A percentile compares a stretch with the other conserved stretches of the same genome.
Conservation (phyloP, 2,329 filamentous ascomycete species). For the Pseudodiploospora longispora region DNA sequence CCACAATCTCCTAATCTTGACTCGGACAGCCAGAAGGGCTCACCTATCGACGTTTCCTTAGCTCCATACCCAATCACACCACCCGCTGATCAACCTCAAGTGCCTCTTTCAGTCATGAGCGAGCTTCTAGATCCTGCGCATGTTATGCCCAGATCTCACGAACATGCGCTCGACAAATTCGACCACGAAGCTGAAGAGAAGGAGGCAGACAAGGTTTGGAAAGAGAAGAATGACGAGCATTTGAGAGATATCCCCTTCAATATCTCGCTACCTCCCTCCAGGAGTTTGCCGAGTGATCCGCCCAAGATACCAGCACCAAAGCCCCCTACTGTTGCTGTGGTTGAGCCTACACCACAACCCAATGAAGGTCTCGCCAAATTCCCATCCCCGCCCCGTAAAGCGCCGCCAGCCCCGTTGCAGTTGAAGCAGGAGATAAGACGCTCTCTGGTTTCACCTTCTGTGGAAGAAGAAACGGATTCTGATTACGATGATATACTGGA, state of each 20-base stretch:
- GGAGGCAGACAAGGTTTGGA: slow-evolving; percentile 36
- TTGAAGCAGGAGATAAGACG: slow-evolving; percentile 33
- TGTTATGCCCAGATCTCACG: slow-evolving; percentile 52
- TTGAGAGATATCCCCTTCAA: slow-evolving; percentile 43
- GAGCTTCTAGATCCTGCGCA: slow-evolving; percentile 49
- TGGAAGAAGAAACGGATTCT: slow-evolving; percentile 64
- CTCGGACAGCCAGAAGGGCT: slow-evolving; percentile 43
- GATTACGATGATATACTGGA: slow-evolving; percentile 77
- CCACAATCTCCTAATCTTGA: slow-evolving; percentile 43
- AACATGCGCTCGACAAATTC: slow-evolving; percentile 50
- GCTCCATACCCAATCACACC: slow-evolving; percentile 60
- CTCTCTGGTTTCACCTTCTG: slow-evolving; percentile 20
- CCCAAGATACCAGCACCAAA: slow-evolving; percentile 46
- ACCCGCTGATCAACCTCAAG: slow-evolving; percentile 42
- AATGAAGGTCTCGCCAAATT: slow-evolving; percentile 43
- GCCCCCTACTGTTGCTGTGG: slow-evolving; percentile 32
- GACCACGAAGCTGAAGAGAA: slow-evolving; percentile 47
- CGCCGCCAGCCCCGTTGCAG: slow-evolving; percentile 77
- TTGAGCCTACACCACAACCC: slow-evolving; percentile 35
- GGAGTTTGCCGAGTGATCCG: slow-evolving; percentile 44
- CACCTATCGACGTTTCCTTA: slow-evolving; percentile 50
- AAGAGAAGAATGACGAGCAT: slow-evolving; percentile 33
- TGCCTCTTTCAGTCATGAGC: slow-evolving; percentile 34
- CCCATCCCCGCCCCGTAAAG: slow-evolving; percentile 63
- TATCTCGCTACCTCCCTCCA: slow-evolving; percentile 46